These are phyloP conservation scores for Sideroxylon spinosum DNA, from an alignment of 179 eudicot genomes.

Conservation along the genomic window DNA sequence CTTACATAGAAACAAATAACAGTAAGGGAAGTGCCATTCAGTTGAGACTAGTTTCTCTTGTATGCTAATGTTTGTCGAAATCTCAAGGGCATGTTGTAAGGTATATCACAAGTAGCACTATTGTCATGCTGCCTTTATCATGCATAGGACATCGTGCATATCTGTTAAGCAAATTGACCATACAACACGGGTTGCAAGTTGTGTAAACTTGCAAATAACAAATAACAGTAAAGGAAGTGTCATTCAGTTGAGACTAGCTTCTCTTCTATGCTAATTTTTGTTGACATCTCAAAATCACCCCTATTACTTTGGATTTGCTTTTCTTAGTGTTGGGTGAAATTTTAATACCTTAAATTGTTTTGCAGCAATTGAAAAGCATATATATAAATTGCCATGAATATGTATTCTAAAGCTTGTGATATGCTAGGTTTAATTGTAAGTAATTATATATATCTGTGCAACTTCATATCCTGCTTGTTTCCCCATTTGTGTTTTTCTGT, in stretches of 20 bases:
- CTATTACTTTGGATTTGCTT: not conserved
- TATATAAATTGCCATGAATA: not conserved
- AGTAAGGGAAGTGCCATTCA: not conserved
- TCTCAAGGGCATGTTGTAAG: not conserved
- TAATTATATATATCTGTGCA: not conserved
- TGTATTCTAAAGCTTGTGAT: not conserved
- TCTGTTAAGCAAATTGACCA: slow-evolving; percentile 5
- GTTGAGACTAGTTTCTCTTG: not conserved
- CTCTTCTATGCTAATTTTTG: not conserved
- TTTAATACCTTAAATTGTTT: not conserved
- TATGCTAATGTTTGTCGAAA: not conserved
- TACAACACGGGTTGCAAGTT: not conserved
- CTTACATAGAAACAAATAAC: not conserved
- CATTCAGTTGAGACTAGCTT: not conserved
- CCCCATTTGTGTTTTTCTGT: not conserved
- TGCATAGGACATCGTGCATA: not conserved
- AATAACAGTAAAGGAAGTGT: not conserved
- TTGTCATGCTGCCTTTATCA: not conserved
- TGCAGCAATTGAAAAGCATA: not conserved
- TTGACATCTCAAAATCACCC: not conserved
- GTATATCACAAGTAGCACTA: not conserved
- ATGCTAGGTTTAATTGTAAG: not conserved
- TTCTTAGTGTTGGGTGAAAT: not conserved
- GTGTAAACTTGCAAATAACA: not conserved
- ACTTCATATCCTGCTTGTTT: slow-evolving; percentile 2